Evolutionary conservation across 768 basidiomycete species (phyloP), one percentile per base, ranked within the genome.

Genomic region (Boletus rufocinnamomeus): DNA sequence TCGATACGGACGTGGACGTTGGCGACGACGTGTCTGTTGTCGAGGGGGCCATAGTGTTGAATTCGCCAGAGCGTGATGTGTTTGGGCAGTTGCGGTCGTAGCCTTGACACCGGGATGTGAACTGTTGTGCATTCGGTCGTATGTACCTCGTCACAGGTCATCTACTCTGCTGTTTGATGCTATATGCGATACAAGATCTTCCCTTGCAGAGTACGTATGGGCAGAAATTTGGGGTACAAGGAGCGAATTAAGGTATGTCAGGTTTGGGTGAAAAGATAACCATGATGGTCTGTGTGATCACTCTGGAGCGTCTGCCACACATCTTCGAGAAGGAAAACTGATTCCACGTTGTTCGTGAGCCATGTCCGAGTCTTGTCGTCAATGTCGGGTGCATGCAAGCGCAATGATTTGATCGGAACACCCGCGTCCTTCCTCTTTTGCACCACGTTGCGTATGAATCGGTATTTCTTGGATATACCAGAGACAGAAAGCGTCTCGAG

Each of bases 1-100:
- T 77, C 23, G 77, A 79, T 58, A 79, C 76, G 43, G 77, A 77
- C 59, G 70, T 67, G 41, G 77, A 76, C 28, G 69, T 58, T 10
- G 70, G 69, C 0, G 76, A 74, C 2, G 60, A 54, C 10, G 66
- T 54, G 28, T 59, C 59, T 34, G 61, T 55, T 40, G 50, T 59
- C 16, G 64, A 70, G 52, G 50, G 48, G 32, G 65, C 16, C 4
- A 48, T 67, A 1, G 49, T 60, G 40, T 41, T 56, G 56, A 43
- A 52, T 52, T 53, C 54, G 14, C 59, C 58, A 2, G 56, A 43
- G 6, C 50, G 44, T 0, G 60, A 66, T 34, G 61, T 61, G 49
- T 62, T 69, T 52, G 54, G 59, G 34, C 19, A 27, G 46, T 49
- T 54, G 17, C 14, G 9, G 14, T 61, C 4, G 28, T 52, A 19